Conservation (phyloP, 768 basidiomycete species). For the Dacryopinax spathularia region DNA sequence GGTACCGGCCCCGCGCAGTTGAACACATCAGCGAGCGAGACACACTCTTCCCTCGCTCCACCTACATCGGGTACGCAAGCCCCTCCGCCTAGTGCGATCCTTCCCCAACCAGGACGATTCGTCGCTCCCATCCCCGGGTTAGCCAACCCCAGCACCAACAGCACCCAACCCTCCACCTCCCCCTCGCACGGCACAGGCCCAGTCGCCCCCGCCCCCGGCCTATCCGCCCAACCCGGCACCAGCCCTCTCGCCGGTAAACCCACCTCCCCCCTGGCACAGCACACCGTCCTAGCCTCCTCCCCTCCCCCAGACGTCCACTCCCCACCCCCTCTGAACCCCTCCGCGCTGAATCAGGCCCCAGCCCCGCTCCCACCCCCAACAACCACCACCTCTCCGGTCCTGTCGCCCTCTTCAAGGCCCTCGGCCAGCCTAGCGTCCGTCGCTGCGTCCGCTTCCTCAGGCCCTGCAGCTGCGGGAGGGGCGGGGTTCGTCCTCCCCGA, state of each 20-base stretch:
- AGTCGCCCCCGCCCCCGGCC: conserved; percentile 10
- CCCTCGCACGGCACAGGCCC: not conserved
- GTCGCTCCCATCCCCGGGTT: conserved; percentile 1
- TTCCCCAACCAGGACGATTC: conserved; percentile 18
- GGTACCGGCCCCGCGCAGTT: conserved; percentile 8
- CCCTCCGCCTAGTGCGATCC: conserved; percentile 12
- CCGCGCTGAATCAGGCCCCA: conserved; percentile 19
- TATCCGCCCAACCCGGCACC: not conserved
- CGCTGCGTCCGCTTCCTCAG: not conserved
- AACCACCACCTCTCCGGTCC: conserved; percentile 15
- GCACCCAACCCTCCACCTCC: conserved; percentile 4
- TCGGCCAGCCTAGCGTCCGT: conserved; percentile 25
- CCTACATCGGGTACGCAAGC: conserved; percentile 16
- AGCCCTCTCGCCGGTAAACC: not conserved
- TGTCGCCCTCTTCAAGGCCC: conserved; percentile 8
- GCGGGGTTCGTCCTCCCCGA: conserved; percentile 15
- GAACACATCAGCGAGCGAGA: not conserved
- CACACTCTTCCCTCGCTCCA: not conserved
- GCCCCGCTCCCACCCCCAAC: conserved; percentile 11
- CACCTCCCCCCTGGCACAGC: not conserved
- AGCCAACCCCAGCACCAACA: not conserved
- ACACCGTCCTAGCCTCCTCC: not conserved
- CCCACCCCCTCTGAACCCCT: conserved; percentile 17
- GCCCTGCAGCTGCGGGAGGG: conserved; percentile 12
- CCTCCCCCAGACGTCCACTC: not conserved